Conservation (phyloP, 2,329 filamentous ascomycete genomes). For the Fusarium virguliforme region DNA sequence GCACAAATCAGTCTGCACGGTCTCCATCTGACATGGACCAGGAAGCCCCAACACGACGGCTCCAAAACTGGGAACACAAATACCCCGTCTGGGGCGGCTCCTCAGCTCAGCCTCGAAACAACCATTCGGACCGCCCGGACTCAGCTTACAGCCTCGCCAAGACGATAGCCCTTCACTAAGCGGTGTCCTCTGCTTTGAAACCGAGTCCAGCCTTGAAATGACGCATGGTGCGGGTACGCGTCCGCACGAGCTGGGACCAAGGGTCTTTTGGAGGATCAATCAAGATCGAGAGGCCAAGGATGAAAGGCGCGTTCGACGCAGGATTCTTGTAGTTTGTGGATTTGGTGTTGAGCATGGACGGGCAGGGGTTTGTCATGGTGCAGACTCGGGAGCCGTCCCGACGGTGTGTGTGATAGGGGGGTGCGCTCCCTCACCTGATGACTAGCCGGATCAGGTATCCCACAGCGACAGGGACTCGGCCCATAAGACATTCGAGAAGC, state of each 20-base stretch:
- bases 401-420: not conserved
- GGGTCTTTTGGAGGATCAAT: not conserved
- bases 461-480: not conserved
- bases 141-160: conserved; percentile 8
- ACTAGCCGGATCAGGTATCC: not conserved
- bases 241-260: not conserved
- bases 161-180: not conserved
- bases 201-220: not conserved
- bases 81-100: not conserved
- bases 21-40: not conserved
- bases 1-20: not conserved
- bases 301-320: not conserved
- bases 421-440: not conserved
- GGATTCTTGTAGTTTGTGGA: conserved; percentile 1
- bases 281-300: not conserved
- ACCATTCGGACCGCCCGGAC: not conserved
- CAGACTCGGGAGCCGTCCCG: not conserved
- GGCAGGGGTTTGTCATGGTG: conserved; percentile 8
- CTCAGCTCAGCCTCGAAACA: not conserved
- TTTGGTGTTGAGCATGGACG: not conserved
- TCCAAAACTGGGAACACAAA: not conserved
- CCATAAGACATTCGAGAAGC: conserved; percentile 6
- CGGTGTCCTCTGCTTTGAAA: not conserved
- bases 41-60: not conserved
- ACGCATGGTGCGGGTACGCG: not conserved